Evolutionary conservation across 768 basidiomycete genomes (phyloP), one percentile per base, ranked within the genome.

Genomic region (Lepiota subincarnata): DNA sequence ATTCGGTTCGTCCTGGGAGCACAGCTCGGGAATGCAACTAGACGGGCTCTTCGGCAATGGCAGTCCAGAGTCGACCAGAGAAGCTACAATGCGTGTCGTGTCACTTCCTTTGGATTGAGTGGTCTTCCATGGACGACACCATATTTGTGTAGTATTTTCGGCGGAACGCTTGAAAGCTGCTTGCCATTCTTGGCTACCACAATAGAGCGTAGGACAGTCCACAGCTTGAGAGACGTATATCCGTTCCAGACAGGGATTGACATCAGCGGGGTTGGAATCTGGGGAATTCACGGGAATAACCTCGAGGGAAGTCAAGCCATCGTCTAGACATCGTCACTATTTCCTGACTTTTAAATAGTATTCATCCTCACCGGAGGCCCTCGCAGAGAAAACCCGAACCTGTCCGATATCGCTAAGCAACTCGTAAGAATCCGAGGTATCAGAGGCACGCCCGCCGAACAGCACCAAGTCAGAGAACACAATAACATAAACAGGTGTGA

Each of bases 21-120:
- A 19, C 10, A 42, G 22, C 18, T 68, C 65, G 13, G 69, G 67
- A 13, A 84, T 59, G 58, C 83, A 83, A 48, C 81, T 71, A 0
- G 87, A 89, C 10, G 89, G 88, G 59, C 87, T 87, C 66, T 83
- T 87, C 11, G 87, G 87, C 2, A 89, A 59, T 3, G 87, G 86
- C 37, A 78, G 58, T 13, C 77, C 78, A 55, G 73, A 73, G 11
- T 67, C 64, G 38, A 76, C 60, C 24, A 77, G 59, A 22, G 71
- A 70, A 11, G 68, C 63, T 13, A 77, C 65, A 28, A 70, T 67
- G 35, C 65, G 60, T 31, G 65, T 65, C 4, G 65, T 70, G 51
- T 72, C 51, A 5, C 52, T 55, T 44, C 45, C 59, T 45, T 64
- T 63, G 22, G 65, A 44, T 49, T 62, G 44, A 55, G 47, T 58